Conservation (phyloP, 1,284 basidiomycete species). For the Naganishia sp. region DNA sequence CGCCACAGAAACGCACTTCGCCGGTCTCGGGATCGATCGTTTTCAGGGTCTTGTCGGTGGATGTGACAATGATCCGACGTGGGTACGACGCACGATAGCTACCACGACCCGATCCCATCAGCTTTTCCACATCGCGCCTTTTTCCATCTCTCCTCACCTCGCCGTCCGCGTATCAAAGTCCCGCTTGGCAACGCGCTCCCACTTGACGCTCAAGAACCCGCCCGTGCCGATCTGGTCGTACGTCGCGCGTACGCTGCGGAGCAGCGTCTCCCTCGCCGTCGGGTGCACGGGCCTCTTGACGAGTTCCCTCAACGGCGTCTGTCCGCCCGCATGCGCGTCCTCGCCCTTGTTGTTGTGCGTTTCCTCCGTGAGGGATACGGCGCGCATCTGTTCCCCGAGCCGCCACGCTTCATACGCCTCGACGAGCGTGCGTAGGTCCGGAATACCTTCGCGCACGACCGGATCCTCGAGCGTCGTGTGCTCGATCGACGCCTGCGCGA, state of each 20-base stretch:
- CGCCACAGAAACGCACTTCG: conserved; percentile 53
- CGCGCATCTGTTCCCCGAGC: conserved; percentile 35
- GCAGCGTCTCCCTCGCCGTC: neutral
- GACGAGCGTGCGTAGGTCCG: conserved; percentile 47
- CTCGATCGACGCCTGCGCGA: conserved; percentile 39
- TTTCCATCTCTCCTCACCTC: conserved; percentile 37
- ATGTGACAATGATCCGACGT: conserved; percentile 67
- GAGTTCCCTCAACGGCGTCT: conserved; percentile 33
- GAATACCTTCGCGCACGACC: conserved; percentile 36
- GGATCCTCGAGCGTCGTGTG: neutral
- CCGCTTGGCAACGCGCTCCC: conserved; percentile 40
- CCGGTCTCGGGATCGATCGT: conserved; percentile 76
- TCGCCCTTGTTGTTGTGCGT: conserved; percentile 7
- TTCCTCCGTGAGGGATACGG: conserved; percentile 31
- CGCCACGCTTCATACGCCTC: conserved; percentile 40
- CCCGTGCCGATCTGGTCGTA: conserved; percentile 43
- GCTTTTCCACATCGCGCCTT: neutral
- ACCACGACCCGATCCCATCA: neutral
- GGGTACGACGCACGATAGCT: conserved; percentile 39
- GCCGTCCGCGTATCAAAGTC: conserved; percentile 47
- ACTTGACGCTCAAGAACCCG: conserved; percentile 47
- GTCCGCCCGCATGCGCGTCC: conserved; percentile 37
- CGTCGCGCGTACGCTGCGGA: conserved; percentile 36
- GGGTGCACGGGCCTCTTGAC: conserved; percentile 7
- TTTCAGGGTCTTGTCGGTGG: conserved; percentile 76